Percentiles rank a stretch among this genome's conserved stretches.
Conservation (phyloP, 176 grass and related monocot genomes). For the Saccharum spontaneum region DNA sequence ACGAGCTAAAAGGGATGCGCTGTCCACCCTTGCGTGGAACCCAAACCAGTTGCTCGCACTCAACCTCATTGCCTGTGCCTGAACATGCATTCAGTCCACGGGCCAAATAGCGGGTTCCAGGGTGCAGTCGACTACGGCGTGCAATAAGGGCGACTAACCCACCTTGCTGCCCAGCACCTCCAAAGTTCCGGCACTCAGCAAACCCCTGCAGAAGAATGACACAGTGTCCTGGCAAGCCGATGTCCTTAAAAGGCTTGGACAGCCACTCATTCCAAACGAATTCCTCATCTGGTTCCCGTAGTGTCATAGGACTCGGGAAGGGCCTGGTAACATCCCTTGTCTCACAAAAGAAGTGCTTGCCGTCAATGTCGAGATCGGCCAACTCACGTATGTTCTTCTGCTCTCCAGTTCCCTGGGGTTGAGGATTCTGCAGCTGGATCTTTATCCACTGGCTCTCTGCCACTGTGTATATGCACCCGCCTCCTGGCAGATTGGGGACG, state of each 20-base stretch:
- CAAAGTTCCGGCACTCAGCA: conserved; percentile 86
- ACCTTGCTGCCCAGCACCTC: conserved; percentile 63
- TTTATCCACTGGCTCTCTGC: conserved; percentile 88
- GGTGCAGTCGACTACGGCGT: conserved; percentile 93
- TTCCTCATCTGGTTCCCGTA: conserved; percentile 75
- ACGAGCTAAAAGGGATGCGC: conserved; percentile 71
- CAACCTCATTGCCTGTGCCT: conserved; percentile 96
- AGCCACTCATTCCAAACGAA: conserved; percentile 98
- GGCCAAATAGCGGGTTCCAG: conserved; percentile 95
- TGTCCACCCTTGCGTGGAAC: conserved; percentile 47
- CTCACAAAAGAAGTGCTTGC: conserved; percentile 95
- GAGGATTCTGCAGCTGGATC: conserved; percentile 82
- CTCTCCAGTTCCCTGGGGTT: conserved; percentile 77
- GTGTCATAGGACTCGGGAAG: conserved; percentile 68
- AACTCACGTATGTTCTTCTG: conserved; percentile 70
- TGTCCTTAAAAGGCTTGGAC: conserved; percentile 85
- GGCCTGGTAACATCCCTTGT: conserved; percentile 90
- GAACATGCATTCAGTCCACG: conserved; percentile 97
- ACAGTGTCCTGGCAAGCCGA: conserved; percentile 77
- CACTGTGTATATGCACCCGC: conserved; percentile 74
- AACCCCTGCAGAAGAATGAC: conserved; percentile 95
- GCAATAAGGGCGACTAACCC: conserved; percentile 86
- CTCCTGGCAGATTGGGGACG: conserved; percentile 71
- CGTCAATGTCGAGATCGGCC: conserved; percentile 94
- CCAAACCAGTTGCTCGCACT: conserved; percentile 98